Base-by-base conservation (phyloP, 345 rosid genomes). In the Rhodomyrtus tomentosa region DNA sequence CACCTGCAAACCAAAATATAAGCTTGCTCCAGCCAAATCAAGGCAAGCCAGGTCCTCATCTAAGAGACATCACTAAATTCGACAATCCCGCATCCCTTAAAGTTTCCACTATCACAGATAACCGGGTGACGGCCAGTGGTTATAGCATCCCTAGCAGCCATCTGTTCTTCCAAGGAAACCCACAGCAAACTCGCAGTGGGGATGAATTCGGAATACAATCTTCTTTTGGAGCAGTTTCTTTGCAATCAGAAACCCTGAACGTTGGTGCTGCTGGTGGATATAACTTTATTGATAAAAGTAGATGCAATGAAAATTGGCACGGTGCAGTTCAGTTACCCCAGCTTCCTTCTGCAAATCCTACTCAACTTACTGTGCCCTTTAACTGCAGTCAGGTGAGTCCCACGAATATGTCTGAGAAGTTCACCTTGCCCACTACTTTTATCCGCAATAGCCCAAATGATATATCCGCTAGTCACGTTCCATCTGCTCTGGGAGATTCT, bases 261-360 rank as follows among this genome's bases (percentile, higher is more conserved):
- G 86, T 84, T 18, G 87, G 88, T n/a, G 76, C 84, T 22, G 58
- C 38, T 54, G 92, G 90, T 80, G 79, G 79, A 36, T 91, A 92
- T 24, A 91, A 85, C 86, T 89, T 91, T 79, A 81, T 90, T 38
- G 93, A 90, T 85, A 87, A 91, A 82, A 90, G 82, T 81, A 91
- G 91, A 86, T 84, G 83, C 85, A 89, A 82, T 54, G 89, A 87
- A 38, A 86, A 82, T 88, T 92, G 98, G 95, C 93, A 91, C 72
- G 88, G 88, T 86, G 89, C 88, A 27, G 87, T 83, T 74, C 89
- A 89, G 25, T 81, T 92, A 85, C 87, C 92, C 76, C 90, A 87
- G 74, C 90, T 92, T 82, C 88, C 92, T 15, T 89, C 95, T 12
- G 55, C 83, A 50, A 88, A 87, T 83, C 86, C 96, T 49, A 82